Evolutionary conservation across 2,329 filamentous ascomycete genomes (phyloP).

Genomic region (Fusarium sp.): DNA sequence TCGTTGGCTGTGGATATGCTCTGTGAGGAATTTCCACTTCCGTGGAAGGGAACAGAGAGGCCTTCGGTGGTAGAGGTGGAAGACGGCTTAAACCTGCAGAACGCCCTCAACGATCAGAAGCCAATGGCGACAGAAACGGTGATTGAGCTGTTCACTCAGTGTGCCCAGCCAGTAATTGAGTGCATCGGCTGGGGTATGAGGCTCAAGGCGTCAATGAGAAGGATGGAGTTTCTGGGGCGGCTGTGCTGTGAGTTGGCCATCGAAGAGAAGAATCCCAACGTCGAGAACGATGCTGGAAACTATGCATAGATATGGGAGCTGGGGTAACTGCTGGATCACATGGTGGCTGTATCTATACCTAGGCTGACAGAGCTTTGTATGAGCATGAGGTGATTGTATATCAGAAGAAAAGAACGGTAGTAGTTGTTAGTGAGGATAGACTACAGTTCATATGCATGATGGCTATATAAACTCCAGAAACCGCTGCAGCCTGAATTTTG

Average conservation of each 20-base stretch:
- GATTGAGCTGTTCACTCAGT: constrained; percentile 40
- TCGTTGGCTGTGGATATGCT: constrained; percentile 42
- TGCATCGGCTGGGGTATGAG: constrained; percentile 37
- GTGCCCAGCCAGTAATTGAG: constrained; percentile 38
- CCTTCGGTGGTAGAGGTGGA: constrained; percentile 41
- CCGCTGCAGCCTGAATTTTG: background rate
- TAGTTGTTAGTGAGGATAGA: background rate
- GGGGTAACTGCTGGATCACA: background rate
- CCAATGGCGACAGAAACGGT: constrained; percentile 39
- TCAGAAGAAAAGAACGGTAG: constrained; percentile 1
- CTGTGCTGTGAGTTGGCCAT: constrained; percentile 42
- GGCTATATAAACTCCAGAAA: background rate
- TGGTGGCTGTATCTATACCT: background rate
- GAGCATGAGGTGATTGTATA: constrained; percentile 7
- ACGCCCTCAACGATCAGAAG: constrained; percentile 31
- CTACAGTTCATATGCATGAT: constrained; percentile 6
- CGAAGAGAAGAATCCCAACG: constrained; percentile 37
- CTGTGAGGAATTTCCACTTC: constrained; percentile 40
- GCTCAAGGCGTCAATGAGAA: constrained; percentile 39
- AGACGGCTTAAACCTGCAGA: constrained; percentile 38
- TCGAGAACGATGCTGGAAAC: constrained; percentile 29
- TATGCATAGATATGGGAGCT: constrained; percentile 24
- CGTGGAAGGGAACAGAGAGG: constrained; percentile 36
- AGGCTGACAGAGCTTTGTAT: constrained; percentile 13
- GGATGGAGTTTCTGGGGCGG: constrained; percentile 39